phyloP scores from a whole-genome alignment of 768 basidiomycete species.

The Boletus bicolor region DNA sequence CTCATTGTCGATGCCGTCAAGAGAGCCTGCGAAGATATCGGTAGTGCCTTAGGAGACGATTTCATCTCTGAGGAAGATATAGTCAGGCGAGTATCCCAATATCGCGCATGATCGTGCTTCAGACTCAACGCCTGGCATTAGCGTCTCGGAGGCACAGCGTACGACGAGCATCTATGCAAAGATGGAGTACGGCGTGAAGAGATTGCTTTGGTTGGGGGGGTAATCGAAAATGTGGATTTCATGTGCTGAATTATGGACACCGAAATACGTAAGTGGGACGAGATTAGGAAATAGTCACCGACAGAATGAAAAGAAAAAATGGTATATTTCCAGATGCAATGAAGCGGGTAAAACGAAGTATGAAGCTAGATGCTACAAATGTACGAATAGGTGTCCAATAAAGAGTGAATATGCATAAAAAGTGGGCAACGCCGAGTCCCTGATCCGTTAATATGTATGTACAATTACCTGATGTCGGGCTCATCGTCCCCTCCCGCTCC shows the following conservation, averaged over 20 bases:
- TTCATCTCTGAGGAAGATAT: constrained; percentile 70
- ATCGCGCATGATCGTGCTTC: neutral
- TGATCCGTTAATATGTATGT: constrained; percentile 13
- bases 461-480: constrained; percentile 31
- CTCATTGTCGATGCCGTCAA: constrained; percentile 69
- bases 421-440: constrained; percentile 11
- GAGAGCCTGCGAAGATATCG: constrained; percentile 63
- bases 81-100: constrained; percentile 56
- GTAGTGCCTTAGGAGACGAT: constrained; percentile 38
- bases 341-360: constrained; percentile 16
- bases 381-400: constrained; percentile 17
- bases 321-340: constrained; percentile 24
- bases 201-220: constrained; percentile 83
- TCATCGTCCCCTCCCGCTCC: constrained; percentile 30
- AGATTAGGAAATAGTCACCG: neutral
- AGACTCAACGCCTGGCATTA: constrained; percentile 29
- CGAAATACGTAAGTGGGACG: constrained; percentile 6
- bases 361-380: constrained; percentile 20
- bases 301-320: constrained; percentile 18
- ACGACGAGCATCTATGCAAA: constrained; percentile 86
- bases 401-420: constrained; percentile 14
- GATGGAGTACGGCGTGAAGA: constrained; percentile 92
- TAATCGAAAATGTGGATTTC: constrained; percentile 27
- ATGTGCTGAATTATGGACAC: constrained; percentile 10
- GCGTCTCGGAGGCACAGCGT: constrained; percentile 77